Conservation (phyloP, 192 early-diverging fungal species). For the Backusella macrospora region DNA sequence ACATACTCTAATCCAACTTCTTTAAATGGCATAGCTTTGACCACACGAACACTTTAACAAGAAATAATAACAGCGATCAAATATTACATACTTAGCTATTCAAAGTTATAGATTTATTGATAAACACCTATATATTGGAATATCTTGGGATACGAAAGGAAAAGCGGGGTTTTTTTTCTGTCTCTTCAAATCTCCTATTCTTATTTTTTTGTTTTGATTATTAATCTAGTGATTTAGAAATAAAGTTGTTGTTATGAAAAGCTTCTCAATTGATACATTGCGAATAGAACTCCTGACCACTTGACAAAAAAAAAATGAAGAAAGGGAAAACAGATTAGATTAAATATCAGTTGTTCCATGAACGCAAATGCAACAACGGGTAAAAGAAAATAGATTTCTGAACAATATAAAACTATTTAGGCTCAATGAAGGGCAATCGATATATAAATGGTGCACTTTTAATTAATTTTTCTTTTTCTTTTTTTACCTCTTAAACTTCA, state of each 20-base stretch:
- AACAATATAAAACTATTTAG: background rate
- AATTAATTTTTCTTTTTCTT: background rate
- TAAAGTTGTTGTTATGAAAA: background rate
- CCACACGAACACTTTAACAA: background rate
- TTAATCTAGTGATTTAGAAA: background rate
- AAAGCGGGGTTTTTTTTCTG: too few relatives aligned
- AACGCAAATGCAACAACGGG: background rate
- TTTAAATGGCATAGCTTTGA: background rate
- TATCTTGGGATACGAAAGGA: too few relatives aligned
- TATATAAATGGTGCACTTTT: background rate
- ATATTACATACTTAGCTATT: background rate
- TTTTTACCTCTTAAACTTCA: background rate
- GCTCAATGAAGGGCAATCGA: background rate
- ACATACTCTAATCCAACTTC: background rate
- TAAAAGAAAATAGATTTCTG: background rate
- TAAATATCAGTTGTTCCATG: slow-evolving; percentile 8
- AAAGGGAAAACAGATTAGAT: background rate
- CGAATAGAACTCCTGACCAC: background rate
- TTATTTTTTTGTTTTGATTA: background rate
- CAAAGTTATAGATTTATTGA: background rate
- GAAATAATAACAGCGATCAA: too few relatives aligned
- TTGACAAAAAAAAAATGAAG: background rate
- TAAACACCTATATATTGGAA: too few relatives aligned
- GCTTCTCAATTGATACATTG: background rate
- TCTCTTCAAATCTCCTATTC: background rate